Evolutionary conservation across 352 stramenopile genomes (phyloP).

Genomic region (Aphanomyces euteiches): DNA sequence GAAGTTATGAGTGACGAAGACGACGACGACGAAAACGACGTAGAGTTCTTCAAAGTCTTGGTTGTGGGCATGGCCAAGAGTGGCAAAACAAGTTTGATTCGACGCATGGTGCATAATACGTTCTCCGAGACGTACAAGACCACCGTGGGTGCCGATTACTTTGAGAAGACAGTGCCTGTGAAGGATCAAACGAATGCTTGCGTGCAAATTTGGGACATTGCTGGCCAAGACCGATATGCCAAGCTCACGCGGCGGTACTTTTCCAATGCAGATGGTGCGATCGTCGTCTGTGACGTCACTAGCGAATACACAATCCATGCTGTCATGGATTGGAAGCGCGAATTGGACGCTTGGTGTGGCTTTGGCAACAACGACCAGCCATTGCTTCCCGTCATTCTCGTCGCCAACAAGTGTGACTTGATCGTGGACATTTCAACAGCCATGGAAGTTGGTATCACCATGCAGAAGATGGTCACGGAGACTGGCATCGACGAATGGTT

Average conservation of each 20-base stretch:
- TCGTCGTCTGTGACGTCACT: constrained; percentile 88
- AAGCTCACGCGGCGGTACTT: constrained; percentile 86
- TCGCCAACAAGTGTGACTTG: constrained; percentile 86
- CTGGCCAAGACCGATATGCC: constrained; percentile 83
- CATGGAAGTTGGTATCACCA: constrained; percentile 69
- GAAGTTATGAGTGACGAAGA: constrained; percentile 29
- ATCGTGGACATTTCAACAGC: constrained; percentile 60
- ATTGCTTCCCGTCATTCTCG: constrained; percentile 70
- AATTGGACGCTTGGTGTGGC: constrained; percentile 64
- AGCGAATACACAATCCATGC: constrained; percentile 81
- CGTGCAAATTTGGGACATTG: constrained; percentile 87
- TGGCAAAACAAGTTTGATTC: constrained; percentile 85
- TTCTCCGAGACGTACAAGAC: constrained; percentile 83
- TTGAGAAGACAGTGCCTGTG: constrained; percentile 74
- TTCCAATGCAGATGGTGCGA: constrained; percentile 64
- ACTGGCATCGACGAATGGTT: constrained; percentile 80
- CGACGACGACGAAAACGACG: background rate
- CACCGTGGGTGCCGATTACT: constrained; percentile 83
- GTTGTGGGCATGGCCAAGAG: constrained; percentile 84
- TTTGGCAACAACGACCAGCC: constrained; percentile 40
- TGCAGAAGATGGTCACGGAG: constrained; percentile 76
- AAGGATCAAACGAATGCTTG: constrained; percentile 54
- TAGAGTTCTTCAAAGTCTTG: constrained; percentile 76
- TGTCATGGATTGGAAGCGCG: constrained; percentile 74
- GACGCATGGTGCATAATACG: constrained; percentile 58